These are phyloP conservation scores for Skeletonema costatum DNA, from an alignment of 108 stramenopile species.

Conservation along the genomic window DNA sequence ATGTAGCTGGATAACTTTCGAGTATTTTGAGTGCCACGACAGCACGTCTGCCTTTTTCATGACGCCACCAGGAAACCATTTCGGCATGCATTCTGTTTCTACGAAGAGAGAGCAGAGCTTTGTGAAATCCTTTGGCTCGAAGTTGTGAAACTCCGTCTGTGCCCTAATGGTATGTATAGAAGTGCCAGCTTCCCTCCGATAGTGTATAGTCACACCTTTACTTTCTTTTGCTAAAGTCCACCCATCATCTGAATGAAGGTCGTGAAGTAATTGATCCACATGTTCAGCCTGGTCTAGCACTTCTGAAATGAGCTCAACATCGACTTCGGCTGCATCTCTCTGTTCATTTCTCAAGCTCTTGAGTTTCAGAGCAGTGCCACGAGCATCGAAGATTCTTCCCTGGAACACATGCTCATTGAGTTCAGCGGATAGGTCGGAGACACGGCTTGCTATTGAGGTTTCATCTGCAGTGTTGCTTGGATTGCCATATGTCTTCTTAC, in stretches of 20 bases:
- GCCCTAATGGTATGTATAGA: slow-evolving; percentile 17
- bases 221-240: slow-evolving; percentile 26
- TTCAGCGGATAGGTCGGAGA: background rate
- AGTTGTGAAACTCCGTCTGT: slow-evolving; percentile 6
- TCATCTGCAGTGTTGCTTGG: background rate
- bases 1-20: slow-evolving; percentile 17
- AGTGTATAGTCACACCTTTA: slow-evolving; percentile 24
- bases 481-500: background rate
- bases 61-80: slow-evolving; percentile 20
- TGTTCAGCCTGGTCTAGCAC: slow-evolving; percentile 17
- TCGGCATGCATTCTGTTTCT: slow-evolving; percentile 8
- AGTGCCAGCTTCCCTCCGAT: slow-evolving; percentile 13
- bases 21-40: slow-evolving; percentile 25
- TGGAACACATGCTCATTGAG: background rate
- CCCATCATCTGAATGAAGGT: slow-evolving; percentile 24
- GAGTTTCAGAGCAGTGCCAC: background rate
- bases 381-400: slow-evolving; percentile 7
- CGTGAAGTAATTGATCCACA: slow-evolving; percentile 11
- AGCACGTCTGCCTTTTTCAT: slow-evolving; percentile 19
- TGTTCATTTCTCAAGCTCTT: background rate
- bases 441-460: background rate
- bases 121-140: slow-evolving; percentile 25
- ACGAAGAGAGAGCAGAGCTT: slow-evolving; percentile 22
- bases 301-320: background rate
- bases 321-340: background rate